Evolutionary conservation across 345 rosid species (phyloP).

Genomic region (Kernera saxatilis): DNA sequence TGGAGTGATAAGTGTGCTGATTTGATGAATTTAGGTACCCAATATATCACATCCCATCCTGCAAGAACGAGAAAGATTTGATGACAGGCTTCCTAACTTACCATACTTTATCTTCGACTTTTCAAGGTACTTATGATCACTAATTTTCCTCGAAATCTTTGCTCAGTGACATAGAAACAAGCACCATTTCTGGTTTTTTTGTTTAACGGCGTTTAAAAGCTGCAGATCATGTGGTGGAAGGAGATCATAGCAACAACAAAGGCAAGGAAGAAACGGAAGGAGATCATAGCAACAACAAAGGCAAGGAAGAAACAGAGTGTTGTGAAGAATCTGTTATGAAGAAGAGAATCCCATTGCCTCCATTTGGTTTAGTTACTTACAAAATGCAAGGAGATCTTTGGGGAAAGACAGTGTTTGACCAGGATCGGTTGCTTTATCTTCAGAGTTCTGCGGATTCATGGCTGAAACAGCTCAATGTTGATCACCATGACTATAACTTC

Average conservation of each 20-base stretch:
- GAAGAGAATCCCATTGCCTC: slow-evolving; percentile 42
- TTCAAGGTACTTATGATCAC: slow-evolving; percentile 48
- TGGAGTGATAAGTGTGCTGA: not conserved
- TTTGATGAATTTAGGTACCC: slow-evolving; percentile 52
- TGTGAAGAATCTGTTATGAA: slow-evolving; percentile 20
- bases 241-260: slow-evolving; percentile 50
- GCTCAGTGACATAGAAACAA: not conserved
- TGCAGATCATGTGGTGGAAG: slow-evolving; percentile 36
- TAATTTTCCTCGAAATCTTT: not conserved
- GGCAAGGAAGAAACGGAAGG: slow-evolving; percentile 30
- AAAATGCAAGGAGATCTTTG: slow-evolving; percentile 84
- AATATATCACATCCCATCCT: slow-evolving; percentile 62
- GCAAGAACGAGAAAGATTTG: slow-evolving; percentile 54
- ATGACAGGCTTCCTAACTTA: slow-evolving; percentile 60
- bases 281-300: slow-evolving; percentile 53
- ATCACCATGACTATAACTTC: slow-evolving; percentile 67
- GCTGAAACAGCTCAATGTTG: slow-evolving; percentile 68
- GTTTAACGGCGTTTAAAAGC: not conserved
- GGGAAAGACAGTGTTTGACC: slow-evolving; percentile 42
- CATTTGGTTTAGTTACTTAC: slow-evolving; percentile 62
- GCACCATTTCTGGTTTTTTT: not conserved
- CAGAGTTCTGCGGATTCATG: slow-evolving; percentile 64
- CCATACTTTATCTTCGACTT: slow-evolving; percentile 72
- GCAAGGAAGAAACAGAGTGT: slow-evolving; percentile 12
- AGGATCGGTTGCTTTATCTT: slow-evolving; percentile 41